A percentile compares a stretch with the other conserved stretches of the same genome.
These are phyloP conservation scores for Didymella pomorum DNA, from an alignment of 2,329 filamentous ascomycete genomes.

Conservation along the genomic window DNA sequence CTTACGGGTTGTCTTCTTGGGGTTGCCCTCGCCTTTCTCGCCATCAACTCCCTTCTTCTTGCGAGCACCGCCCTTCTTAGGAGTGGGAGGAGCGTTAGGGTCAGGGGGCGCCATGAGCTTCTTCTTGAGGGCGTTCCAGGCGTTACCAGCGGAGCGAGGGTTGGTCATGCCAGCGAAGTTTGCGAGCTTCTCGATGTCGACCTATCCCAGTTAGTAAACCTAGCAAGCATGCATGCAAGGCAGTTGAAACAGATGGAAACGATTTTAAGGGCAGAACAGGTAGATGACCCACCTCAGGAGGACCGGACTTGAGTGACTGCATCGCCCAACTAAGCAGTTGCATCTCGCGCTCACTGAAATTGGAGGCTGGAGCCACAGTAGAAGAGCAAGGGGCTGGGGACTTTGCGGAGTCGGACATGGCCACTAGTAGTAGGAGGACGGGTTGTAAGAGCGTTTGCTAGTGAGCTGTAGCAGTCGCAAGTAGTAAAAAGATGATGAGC, in stretches of 20 bases:
- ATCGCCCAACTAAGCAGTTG: conserved; percentile 48
- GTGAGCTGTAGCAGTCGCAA: conserved; percentile 1
- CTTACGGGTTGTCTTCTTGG: conserved; percentile 44
- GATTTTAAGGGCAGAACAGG: background rate
- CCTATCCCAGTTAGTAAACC: conserved; percentile 30
- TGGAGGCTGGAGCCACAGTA: conserved; percentile 13
- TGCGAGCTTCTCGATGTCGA: conserved; percentile 51
- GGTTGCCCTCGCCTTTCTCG: conserved; percentile 26
- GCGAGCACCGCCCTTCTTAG: conserved; percentile 31
- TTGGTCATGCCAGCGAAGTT: conserved; percentile 48
- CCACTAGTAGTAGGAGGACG: conserved; percentile 3
- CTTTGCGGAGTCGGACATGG: conserved; percentile 39
- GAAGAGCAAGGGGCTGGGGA: conserved; percentile 12
- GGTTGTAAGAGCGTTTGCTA: background rate
- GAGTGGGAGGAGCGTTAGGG: conserved; percentile 23
- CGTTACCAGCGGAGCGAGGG: conserved; percentile 48
- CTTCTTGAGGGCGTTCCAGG: conserved; percentile 47
- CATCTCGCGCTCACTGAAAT: conserved; percentile 49
- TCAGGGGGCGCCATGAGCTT: conserved; percentile 38
- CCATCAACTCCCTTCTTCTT: conserved; percentile 36
- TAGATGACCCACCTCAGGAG: conserved; percentile 39
- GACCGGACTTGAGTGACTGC: conserved; percentile 49
- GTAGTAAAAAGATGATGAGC: background rate
- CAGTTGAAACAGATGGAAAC: background rate
- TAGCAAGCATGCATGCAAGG: background rate